Evolutionary conservation across 2,329 filamentous ascomycete species (phyloP).

Genomic region (Pyricularia sp.): DNA sequence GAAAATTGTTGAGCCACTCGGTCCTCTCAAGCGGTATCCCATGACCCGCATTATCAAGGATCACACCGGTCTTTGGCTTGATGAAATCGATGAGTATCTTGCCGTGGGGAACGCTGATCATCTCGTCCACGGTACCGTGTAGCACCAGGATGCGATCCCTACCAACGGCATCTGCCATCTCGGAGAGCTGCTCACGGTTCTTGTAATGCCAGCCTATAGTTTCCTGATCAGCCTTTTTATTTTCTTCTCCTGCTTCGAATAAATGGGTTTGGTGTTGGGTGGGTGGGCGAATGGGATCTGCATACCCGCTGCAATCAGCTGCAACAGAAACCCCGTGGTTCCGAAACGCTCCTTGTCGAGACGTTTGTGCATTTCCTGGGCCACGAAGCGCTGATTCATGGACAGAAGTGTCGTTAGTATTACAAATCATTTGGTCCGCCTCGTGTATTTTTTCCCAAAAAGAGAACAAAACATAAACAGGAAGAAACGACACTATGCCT

Average conservation of each 20-base stretch:
- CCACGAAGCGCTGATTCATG: slow-evolving; percentile 60
- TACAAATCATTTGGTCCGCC: neutral
- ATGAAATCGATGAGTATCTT: slow-evolving; percentile 58
- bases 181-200: slow-evolving; percentile 51
- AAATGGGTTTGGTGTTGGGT: neutral
- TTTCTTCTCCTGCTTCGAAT: neutral
- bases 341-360: slow-evolving; percentile 51
- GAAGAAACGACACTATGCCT: neutral
- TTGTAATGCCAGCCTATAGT: slow-evolving; percentile 64
- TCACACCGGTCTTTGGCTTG: slow-evolving; percentile 47
- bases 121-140: slow-evolving; percentile 67
- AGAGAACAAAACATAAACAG: neutral
- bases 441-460: neutral
- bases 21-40: slow-evolving; percentile 64
- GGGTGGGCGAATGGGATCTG: neutral
- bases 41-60: slow-evolving; percentile 68
- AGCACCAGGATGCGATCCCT: slow-evolving; percentile 66
- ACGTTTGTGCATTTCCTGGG: slow-evolving; percentile 68
- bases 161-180: slow-evolving; percentile 60
- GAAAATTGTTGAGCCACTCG: slow-evolving; percentile 55
- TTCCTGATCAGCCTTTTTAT: neutral
- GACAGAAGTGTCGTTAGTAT: neutral
- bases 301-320: slow-evolving; percentile 57
- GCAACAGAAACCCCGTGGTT: slow-evolving; percentile 60
- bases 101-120: slow-evolving; percentile 67